A percentile compares a stretch with the other conserved stretches of the same genome.
Evolutionary conservation across 1,139 yeast species (phyloP).

Genomic region (Candida frijolesensis): DNA sequence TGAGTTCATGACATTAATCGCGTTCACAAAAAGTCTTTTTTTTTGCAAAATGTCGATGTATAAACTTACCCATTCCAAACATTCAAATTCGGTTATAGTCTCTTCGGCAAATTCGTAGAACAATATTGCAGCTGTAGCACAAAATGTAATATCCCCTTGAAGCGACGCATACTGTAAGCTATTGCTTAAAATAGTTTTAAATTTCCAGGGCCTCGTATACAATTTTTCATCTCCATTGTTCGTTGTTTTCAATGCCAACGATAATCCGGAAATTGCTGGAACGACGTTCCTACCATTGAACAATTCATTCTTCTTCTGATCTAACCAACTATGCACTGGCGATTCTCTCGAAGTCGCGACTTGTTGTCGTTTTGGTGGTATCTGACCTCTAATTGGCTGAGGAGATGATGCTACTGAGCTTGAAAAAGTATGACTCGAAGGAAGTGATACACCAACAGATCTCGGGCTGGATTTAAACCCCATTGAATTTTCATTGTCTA

Average conservation of each 20-base stretch:
- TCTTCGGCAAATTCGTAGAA: conserved; percentile 43
- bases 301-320: conserved; percentile 8
- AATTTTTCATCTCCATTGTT: conserved; percentile 32
- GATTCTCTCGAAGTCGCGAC: background rate
- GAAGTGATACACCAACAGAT: conserved; percentile 7
- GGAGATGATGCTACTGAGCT: conserved; percentile 12
- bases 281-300: conserved; percentile 1
- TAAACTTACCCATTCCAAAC: conserved; percentile 56
- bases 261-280: conserved; percentile 29
- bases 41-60: conserved; percentile 62
- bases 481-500: conserved; percentile 40
- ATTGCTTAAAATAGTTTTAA: conserved; percentile 34
- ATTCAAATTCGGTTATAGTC: conserved; percentile 18
- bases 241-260: conserved; percentile 22
- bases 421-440: conserved; percentile 6
- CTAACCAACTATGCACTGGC: conserved; percentile 2
- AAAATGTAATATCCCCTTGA: conserved; percentile 69
- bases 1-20: conserved; percentile 58
- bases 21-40: conserved; percentile 54
- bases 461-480: conserved; percentile 13
- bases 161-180: conserved; percentile 55
- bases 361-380: background rate
- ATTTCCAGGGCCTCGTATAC: conserved; percentile 33
- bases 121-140: conserved; percentile 60
- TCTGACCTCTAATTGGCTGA: conserved; percentile 5